These are phyloP conservation scores for Glonium stellatum DNA, from an alignment of 495 filamentous ascomycete species.

Conservation along the genomic window DNA sequence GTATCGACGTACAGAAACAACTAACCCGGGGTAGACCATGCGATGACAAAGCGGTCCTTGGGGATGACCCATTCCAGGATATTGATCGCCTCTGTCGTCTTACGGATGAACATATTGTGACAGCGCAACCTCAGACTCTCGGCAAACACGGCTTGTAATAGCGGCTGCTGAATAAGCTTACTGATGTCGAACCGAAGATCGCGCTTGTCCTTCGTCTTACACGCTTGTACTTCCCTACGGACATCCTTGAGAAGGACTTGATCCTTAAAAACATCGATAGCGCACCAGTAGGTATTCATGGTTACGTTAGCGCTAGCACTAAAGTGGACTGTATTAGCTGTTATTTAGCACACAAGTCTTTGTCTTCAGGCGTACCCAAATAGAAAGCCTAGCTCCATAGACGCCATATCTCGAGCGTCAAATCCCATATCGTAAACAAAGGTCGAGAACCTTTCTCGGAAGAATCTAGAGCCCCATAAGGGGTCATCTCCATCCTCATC, in stretches of 20 bases:
- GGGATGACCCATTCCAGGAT: constrained; percentile 17
- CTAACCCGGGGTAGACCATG: constrained; percentile 25
- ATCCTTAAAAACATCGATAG: background rate
- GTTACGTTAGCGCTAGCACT: background rate
- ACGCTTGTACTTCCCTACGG: background rate
- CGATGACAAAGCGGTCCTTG: constrained; percentile 17
- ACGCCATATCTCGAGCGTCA: constrained; percentile 30
- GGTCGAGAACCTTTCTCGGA: constrained; percentile 30
- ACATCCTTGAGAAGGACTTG: background rate
- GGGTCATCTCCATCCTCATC: constrained; percentile 30
- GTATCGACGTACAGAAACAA: too few species aligned
- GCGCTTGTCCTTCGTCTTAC: background rate
- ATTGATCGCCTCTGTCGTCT: constrained; percentile 25
- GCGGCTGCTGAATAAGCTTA: constrained; percentile 22
- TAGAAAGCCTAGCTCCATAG: constrained; percentile 29
- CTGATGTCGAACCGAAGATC: constrained; percentile 24
- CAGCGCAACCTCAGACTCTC: constrained; percentile 32
- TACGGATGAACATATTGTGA: constrained; percentile 31
- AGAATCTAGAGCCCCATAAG: constrained; percentile 33
- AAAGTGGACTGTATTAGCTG: background rate
- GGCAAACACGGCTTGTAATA: constrained; percentile 34
- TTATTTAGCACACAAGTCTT: too few species aligned
- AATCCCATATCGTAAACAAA: constrained; percentile 32
- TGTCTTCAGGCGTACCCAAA: constrained; percentile 33
- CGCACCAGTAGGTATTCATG: background rate